Evolutionary conservation across 148 eudicot species (phyloP), one percentile per base, ranked within the genome.

Genomic region (Rhododendron ovatum): DNA sequence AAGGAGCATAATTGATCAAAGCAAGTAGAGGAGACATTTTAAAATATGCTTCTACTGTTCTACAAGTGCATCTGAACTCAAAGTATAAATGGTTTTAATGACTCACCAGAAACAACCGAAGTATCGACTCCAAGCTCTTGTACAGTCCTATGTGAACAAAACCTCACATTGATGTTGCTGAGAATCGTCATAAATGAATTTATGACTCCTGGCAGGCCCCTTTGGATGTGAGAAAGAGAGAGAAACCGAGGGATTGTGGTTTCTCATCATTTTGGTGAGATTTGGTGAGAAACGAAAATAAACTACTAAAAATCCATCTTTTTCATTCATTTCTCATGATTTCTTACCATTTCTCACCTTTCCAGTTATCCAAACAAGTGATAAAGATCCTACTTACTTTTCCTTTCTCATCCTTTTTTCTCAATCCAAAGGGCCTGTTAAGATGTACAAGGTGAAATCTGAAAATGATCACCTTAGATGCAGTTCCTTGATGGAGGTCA

Each of bases 41-140:
- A 47, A 37, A 9, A 35, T 55, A n/a, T 28, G 24, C 67, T 35
- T 26, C 8, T 30, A 30, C 30, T 30, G 30, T 30, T 30, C 30
- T 8, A 7, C 84, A 37, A 17, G 30, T 33, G 47, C 35, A 57
- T 50, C 53, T 43, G 7, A 80, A 59, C 13, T 20, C 71, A 57
- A 65, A 53, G 41, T 55, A 4, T 57, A 5, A 2, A 81, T 81
- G 11, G 50, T 41, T 45, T 59, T 41, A 82, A 22, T 2, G 4
- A 61, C 88, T 88, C 88, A 92, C 94, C 81, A 28, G 94, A 91
- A 78, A 92, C 73, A 65, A 87, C 86, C 41, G 89, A 89, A 26
- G n/a, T 28, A 43, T 91, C 93, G 69, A 92, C 61, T 17, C 89
- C 91, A 47, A 92, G 92, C 84, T 91, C 91, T 7, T 85, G 69